phyloP scores from a whole-genome alignment of 371 early-diverging fungal species.

The Mortierella sp. region DNA sequence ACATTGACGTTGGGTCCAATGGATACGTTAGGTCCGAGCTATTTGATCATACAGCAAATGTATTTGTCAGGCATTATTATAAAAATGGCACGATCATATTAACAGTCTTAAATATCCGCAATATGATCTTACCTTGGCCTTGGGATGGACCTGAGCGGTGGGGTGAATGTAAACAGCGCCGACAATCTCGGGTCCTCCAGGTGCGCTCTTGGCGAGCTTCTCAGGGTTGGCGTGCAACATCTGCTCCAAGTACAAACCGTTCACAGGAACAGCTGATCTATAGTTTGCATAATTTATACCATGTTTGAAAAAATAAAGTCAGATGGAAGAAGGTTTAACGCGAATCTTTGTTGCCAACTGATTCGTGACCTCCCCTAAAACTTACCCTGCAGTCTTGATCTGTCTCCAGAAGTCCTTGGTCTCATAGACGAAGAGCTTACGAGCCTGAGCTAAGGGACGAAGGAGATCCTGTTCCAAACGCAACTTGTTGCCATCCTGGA shows the following conservation, averaged over 20 bases:
- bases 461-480: constrained; percentile 94
- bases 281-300: not conserved
- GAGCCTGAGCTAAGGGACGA: constrained; percentile 83
- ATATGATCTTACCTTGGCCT: constrained; percentile 78
- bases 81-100: not conserved
- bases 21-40: constrained; percentile 96
- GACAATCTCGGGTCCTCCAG: constrained; percentile 83
- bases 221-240: constrained; percentile 72
- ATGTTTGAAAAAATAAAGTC: not conserved
- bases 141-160: constrained; percentile 91
- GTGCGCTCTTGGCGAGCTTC: constrained; percentile 67
- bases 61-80: not conserved
- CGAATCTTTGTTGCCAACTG: not conserved
- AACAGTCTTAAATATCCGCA: not conserved
- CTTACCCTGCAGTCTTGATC: constrained; percentile 93
- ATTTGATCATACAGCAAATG: not conserved
- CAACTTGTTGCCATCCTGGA: constrained; percentile 76
- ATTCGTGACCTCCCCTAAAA: not conserved
- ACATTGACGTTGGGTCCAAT: constrained; percentile 95
- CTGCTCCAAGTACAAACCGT: constrained; percentile 89
- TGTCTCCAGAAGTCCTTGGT: constrained; percentile 92
- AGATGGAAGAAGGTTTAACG: not conserved
- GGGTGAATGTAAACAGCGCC: constrained; percentile 96
- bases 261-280: constrained; percentile 94
- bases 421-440: constrained; percentile 85